phyloP scores from a whole-genome alignment of 768 basidiomycete species.

The Nidularia pulvinata region DNA sequence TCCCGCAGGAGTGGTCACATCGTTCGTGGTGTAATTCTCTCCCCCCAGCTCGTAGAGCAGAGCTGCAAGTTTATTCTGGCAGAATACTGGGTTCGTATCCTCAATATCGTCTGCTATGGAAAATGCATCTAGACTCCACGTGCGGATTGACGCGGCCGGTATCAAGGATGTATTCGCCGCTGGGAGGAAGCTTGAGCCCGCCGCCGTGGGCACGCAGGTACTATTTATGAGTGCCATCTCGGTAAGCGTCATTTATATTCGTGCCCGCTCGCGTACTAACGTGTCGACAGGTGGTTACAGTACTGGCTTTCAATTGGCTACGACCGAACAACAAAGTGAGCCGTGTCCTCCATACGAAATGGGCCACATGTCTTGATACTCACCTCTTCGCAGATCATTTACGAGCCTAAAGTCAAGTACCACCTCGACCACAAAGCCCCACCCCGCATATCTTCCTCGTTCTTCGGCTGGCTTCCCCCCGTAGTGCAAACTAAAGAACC shows the following conservation, averaged over 20 bases:
- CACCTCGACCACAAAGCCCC: conserved; percentile 76
- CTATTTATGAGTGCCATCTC: conserved; percentile 72
- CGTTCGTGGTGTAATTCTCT: too few species aligned
- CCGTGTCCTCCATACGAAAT: too few species aligned
- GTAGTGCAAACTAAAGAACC: conserved; percentile 83
- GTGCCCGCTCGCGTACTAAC: not conserved
- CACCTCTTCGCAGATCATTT: conserved; percentile 59
- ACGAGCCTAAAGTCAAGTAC: conserved; percentile 94
- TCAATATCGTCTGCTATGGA: too few species aligned
- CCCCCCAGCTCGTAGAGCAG: too few species aligned
- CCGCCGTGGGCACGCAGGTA: conserved; percentile 77
- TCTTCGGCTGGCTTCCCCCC: conserved; percentile 91
- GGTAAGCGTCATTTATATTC: conserved; percentile 28
- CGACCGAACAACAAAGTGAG: conserved; percentile 87
- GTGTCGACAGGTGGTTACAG: conserved; percentile 53
- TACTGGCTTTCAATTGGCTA: conserved; percentile 77
- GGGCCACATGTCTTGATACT: conserved; percentile 3
- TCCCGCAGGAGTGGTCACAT: too few species aligned
- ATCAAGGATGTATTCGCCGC: not conserved
- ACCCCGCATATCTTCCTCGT: conserved; percentile 77
- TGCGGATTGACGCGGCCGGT: not conserved
- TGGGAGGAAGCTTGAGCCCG: conserved; percentile 70
- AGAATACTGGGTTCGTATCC: too few species aligned
- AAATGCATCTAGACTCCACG: too few species aligned
- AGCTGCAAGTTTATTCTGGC: too few species aligned